Conservation (phyloP, 257 asterid genomes). For the Jaltomata sinuosa region DNA sequence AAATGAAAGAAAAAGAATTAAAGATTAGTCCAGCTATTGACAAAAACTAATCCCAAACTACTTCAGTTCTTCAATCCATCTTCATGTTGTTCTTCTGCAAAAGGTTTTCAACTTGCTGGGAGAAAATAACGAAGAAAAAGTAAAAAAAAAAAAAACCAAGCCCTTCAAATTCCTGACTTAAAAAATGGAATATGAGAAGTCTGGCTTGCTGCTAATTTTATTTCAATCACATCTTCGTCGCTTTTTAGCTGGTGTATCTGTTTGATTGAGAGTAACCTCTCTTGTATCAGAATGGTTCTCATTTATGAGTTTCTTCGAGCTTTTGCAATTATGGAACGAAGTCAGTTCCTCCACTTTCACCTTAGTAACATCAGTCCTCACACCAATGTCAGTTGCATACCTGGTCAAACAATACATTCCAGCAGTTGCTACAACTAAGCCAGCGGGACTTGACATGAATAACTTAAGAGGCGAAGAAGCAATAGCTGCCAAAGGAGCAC, state of each 20-base stretch:
- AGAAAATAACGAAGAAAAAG: background rate
- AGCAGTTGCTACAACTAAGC: slow-evolving; percentile 12
- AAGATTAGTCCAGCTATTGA: background rate
- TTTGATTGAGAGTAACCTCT: background rate
- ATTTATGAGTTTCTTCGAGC: background rate
- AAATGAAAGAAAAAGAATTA: no score
- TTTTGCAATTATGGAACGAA: background rate
- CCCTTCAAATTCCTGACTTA: background rate
- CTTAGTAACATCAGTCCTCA: slow-evolving; percentile 23
- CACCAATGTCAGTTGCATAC: slow-evolving; percentile 34
- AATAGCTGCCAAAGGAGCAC: slow-evolving; percentile 25
- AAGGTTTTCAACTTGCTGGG: background rate
- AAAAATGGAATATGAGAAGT: background rate
- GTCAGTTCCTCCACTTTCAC: slow-evolving; percentile 27
- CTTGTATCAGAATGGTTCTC: background rate
- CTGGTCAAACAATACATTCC: slow-evolving; percentile 23
- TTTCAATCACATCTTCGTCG: background rate
- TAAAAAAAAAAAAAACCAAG: no score
- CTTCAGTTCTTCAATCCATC: background rate
- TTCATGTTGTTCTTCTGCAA: background rate
- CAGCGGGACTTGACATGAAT: slow-evolving; percentile 16
- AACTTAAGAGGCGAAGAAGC: slow-evolving; percentile 18
- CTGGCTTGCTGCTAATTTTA: background rate
- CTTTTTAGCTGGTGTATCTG: background rate
- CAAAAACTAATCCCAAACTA: background rate